phyloP scores from a whole-genome alignment of 208 protist genomes.

The Acanthamoeba healyi region DNA sequence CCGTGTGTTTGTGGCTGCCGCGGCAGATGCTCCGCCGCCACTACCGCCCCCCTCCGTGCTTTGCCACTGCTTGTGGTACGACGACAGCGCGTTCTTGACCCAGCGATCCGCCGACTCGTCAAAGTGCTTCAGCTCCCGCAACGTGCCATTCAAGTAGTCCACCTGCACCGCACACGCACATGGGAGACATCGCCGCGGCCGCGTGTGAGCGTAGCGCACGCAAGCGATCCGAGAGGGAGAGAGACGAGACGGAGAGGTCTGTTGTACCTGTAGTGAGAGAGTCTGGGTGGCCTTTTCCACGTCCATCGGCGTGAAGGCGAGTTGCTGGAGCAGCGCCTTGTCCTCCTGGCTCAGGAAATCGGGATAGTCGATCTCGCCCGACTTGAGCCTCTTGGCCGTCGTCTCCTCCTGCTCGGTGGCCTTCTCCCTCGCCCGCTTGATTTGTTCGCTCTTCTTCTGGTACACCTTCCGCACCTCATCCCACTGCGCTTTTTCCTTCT shows the following conservation, averaged over 20 bases:
- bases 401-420: background rate
- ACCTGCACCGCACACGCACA: background rate
- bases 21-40: too few relatives aligned
- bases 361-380: background rate
- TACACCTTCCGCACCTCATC: background rate
- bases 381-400: slow-evolving; percentile 11
- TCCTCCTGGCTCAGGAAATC: slow-evolving; percentile 18
- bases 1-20: background rate
- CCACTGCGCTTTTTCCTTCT: background rate
- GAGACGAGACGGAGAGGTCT: too few relatives aligned
- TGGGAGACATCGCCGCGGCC: too few relatives aligned
- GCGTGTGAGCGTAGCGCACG: too few relatives aligned
- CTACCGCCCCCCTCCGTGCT: background rate
- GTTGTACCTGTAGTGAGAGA: background rate
- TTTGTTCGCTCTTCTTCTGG: background rate
- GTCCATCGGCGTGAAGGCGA: slow-evolving; percentile 10
- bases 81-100: background rate
- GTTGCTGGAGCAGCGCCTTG: background rate
- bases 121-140: background rate
- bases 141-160: slow-evolving; percentile 9
- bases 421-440: background rate
- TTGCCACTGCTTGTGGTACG: slow-evolving; percentile 12
- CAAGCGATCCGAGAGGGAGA: background rate
- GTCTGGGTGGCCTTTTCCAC: slow-evolving; percentile 5
- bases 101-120: background rate